Percentiles rank a stretch among this genome's conserved stretches.
Conservation (phyloP, 495 filamentous ascomycete genomes). For the Penicillium egyptiacum region DNA sequence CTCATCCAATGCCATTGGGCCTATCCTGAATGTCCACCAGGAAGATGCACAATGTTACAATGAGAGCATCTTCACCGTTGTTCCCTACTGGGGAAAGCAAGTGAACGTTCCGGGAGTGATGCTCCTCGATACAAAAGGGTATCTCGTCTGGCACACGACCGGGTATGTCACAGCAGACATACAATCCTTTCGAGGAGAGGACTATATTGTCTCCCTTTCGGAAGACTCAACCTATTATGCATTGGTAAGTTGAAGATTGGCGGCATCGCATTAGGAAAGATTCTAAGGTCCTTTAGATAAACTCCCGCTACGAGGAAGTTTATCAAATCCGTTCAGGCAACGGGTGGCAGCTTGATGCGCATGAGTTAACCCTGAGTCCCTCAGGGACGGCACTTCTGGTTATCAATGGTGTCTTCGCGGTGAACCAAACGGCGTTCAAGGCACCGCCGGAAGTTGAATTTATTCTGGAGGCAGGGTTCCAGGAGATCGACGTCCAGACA, state of each 20-base stretch:
- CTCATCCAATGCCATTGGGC: neutral
- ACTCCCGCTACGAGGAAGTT: neutral
- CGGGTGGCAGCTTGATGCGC: slow-evolving; percentile 1
- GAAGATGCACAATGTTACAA: neutral
- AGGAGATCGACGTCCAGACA: slow-evolving; percentile 42
- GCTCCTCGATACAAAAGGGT: neutral
- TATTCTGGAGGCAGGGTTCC: slow-evolving; percentile 44
- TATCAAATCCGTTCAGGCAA: slow-evolving; percentile 1
- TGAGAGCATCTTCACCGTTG: neutral
- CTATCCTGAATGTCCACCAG: neutral
- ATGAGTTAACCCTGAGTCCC: slow-evolving; percentile 1
- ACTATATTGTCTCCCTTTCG: neutral
- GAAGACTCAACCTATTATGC: neutral
- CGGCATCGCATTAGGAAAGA: neutral
- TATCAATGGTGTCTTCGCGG: slow-evolving; percentile 1
- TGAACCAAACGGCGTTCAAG: neutral
- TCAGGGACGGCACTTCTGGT: neutral
- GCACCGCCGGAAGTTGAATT: slow-evolving; percentile 21
- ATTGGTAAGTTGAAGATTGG: neutral
- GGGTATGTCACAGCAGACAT: slow-evolving; percentile 4
- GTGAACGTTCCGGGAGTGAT: neutral
- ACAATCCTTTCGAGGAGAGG: neutral
- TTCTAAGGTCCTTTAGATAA: neutral
- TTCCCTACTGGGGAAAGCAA: neutral
- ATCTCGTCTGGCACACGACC: slow-evolving; percentile 2